These are phyloP conservation scores for Phaseolus lunatus DNA, from an alignment of 306 rosid genomes.

Conservation along the genomic window DNA sequence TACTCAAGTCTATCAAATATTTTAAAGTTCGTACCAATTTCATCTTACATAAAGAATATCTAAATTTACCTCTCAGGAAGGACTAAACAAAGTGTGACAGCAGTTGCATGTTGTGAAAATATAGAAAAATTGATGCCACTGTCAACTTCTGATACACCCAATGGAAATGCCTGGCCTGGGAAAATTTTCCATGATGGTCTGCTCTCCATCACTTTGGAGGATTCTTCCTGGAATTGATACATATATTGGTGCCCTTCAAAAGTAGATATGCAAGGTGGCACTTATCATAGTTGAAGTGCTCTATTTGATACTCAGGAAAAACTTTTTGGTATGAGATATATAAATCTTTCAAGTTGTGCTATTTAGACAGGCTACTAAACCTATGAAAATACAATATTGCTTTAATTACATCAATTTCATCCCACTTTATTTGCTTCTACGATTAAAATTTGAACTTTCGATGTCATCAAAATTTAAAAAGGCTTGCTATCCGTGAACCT, in stretches of 20 bases:
- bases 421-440: conserved; percentile 4
- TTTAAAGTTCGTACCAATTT: conserved; percentile 18
- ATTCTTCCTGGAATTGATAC: conserved; percentile 65
- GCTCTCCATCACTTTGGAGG: conserved; percentile 52
- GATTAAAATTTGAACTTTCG: not conserved
- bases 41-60: conserved; percentile 30
- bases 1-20: not conserved
- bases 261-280: conserved; percentile 26
- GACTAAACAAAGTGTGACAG: conserved; percentile 79
- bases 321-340: not conserved
- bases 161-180: conserved; percentile 88
- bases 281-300: no score
- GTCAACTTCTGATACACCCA: conserved; percentile 87
- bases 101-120: conserved; percentile 88
- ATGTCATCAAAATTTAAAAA: not conserved
- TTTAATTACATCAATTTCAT: not conserved
- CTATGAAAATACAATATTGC: not conserved
- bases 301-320: not conserved
- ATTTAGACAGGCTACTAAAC: conserved; percentile 17
- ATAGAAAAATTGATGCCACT: conserved; percentile 85
- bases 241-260: conserved; percentile 18
- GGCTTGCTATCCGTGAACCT: not conserved
- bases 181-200: conserved; percentile 54
- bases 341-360: not conserved
- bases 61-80: conserved; percentile 64